Conservation (phyloP, 352 stramenopile genomes). For the Phytophthora tentaculata region DNA sequence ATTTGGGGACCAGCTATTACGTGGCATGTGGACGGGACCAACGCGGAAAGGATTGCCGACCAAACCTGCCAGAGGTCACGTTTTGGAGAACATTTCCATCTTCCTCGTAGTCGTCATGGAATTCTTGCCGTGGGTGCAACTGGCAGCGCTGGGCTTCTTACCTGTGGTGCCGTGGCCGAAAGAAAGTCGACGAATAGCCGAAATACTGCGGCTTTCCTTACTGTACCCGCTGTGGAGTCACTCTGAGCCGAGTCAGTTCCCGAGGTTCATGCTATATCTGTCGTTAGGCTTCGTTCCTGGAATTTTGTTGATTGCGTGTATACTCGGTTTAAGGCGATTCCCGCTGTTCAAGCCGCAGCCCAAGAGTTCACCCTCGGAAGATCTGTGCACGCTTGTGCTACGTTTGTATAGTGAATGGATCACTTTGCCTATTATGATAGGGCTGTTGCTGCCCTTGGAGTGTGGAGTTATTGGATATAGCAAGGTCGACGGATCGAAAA, state of each 20-base stretch:
- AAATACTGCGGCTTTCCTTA: slow-evolving; percentile 49
- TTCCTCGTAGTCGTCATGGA: slow-evolving; percentile 44
- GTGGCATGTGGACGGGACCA: slow-evolving; percentile 48
- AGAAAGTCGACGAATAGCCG: slow-evolving; percentile 33
- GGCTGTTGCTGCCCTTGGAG: slow-evolving; percentile 59
- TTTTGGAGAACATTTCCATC: slow-evolving; percentile 44
- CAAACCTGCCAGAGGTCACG: slow-evolving; percentile 21
- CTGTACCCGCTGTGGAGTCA: slow-evolving; percentile 63
- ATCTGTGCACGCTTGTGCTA: slow-evolving; percentile 54
- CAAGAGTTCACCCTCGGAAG: slow-evolving; percentile 46
- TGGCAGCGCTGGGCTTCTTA: slow-evolving; percentile 54
- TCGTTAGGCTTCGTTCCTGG: slow-evolving; percentile 48
- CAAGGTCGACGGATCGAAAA: slow-evolving; percentile 16
- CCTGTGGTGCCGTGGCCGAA: slow-evolving; percentile 59
- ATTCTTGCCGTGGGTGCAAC: slow-evolving; percentile 54
- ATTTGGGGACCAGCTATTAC: slow-evolving; percentile 5
- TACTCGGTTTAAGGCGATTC: slow-evolving; percentile 56
- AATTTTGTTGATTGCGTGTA: slow-evolving; percentile 33
- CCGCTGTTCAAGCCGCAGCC: slow-evolving; percentile 74
- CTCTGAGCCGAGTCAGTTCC: slow-evolving; percentile 40
- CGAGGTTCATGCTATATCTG: slow-evolving; percentile 45
- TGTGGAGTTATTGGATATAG: slow-evolving; percentile 59
- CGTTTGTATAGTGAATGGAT: slow-evolving; percentile 65
- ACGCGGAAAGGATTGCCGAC: slow-evolving; percentile 38
- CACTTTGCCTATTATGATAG: slow-evolving; percentile 53